phyloP scores from a whole-genome alignment of 2,329 filamentous ascomycete genomes.

The Pseudonectria buxi region DNA sequence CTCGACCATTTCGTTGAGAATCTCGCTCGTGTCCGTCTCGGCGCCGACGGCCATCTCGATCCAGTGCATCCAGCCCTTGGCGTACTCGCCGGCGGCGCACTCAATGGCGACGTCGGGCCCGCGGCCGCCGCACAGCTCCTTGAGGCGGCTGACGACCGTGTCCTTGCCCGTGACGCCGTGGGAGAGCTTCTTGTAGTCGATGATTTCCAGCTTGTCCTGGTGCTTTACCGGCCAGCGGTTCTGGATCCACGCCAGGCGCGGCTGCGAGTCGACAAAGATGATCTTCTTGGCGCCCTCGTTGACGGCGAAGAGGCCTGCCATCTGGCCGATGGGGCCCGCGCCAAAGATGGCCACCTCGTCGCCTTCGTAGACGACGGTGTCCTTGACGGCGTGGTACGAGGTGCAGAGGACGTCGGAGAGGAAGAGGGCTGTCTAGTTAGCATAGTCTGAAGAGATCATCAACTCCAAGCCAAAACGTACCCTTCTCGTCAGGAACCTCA shows the following conservation, averaged over 20 bases:
- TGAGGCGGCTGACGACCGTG: constrained; percentile 64
- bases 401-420: constrained; percentile 76
- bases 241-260: constrained; percentile 62
- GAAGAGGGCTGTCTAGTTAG: constrained; percentile 45
- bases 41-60: constrained; percentile 54
- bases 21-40: constrained; percentile 80
- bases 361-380: constrained; percentile 70
- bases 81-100: constrained; percentile 54
- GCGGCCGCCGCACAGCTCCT: constrained; percentile 63
- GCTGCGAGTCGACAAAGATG: constrained; percentile 72
- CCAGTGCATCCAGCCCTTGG: constrained; percentile 55
- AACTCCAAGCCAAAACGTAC: constrained; percentile 11
- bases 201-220: constrained; percentile 50
- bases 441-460: too few species aligned
- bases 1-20: constrained; percentile 73
- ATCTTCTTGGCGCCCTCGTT: constrained; percentile 67
- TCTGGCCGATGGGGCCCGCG: constrained; percentile 81
- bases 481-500: constrained; percentile 78
- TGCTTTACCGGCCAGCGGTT: constrained; percentile 47
- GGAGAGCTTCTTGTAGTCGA: constrained; percentile 60
- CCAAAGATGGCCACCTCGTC: constrained; percentile 79
- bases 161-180: constrained; percentile 49
- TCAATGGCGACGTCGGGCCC: constrained; percentile 72
- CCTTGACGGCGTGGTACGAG: constrained; percentile 74
- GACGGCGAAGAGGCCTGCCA: constrained; percentile 69